A percentile compares a stretch with the other conserved stretches of the same genome.
phyloP scores from a whole-genome alignment of 495 filamentous ascomycete species.

The Hyphodiscus hymeniophilus region DNA sequence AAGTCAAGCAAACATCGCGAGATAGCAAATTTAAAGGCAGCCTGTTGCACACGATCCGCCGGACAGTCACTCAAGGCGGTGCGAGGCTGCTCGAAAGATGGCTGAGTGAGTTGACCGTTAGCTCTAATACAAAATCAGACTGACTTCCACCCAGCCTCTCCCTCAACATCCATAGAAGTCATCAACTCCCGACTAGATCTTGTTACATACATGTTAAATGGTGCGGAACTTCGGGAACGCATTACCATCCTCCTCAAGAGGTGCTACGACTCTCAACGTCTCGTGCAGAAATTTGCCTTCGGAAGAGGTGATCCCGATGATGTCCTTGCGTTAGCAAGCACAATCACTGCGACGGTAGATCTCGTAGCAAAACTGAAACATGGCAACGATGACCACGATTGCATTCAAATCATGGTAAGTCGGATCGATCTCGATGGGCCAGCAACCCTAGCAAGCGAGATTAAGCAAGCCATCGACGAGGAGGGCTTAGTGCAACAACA shows the following conservation, averaged over 20 bases:
- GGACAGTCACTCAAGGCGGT: conserved; percentile 86
- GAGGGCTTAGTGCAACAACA: conserved; percentile 79
- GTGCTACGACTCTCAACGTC: conserved; percentile 77
- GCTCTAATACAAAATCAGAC: conserved; percentile 3
- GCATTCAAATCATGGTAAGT: conserved; percentile 44
- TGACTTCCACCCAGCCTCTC: conserved; percentile 36
- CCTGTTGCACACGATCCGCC: conserved; percentile 77
- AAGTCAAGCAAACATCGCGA: conserved; percentile 76
- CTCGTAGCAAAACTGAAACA: conserved; percentile 39
- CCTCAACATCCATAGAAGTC: conserved; percentile 70
- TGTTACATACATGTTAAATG: conserved; percentile 60
- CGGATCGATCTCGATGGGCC: conserved; percentile 66
- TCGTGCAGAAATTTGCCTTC: conserved; percentile 88
- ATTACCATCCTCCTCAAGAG: conserved; percentile 59
- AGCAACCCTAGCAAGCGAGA: conserved; percentile 55
- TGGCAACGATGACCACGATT: conserved; percentile 18
- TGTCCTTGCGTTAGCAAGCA: conserved; percentile 70
- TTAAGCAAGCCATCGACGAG: conserved; percentile 80
- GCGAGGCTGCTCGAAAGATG: conserved; percentile 72
- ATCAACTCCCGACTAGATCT: conserved; percentile 80
- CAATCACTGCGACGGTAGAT: conserved; percentile 68
- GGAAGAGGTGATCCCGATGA: conserved; percentile 94
- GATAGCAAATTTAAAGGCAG: conserved; percentile 73
- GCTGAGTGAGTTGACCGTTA: conserved; percentile 48
- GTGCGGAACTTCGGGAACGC: conserved; percentile 56